Base-by-base conservation (phyloP, 2,329 filamentous ascomycete species). In the Samsoniella hepiali region DNA sequence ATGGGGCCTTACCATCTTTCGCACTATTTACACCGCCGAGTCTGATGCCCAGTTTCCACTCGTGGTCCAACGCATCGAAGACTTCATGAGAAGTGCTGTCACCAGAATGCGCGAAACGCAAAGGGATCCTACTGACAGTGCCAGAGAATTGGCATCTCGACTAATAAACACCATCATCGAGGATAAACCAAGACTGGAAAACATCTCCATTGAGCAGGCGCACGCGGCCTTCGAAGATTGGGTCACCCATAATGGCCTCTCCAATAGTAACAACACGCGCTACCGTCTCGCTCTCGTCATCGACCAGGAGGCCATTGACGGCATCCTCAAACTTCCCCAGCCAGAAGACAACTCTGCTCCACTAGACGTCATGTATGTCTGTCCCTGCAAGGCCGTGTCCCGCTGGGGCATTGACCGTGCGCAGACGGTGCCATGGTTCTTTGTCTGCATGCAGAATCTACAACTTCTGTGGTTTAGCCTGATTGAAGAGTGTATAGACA, bases 1-100 rank as follows among this genome's bases (percentile, higher is more conserved):
- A 54, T 54, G 50, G 50, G 50, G 50, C 29, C 29, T 54, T 5
- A 54, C 50, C n/a, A 54, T 54, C 31, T 54, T 54, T 15, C 50
- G 50, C 50, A 54, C 50, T 4, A 29, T 54, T 3, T 54, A 11
- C 50, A 54, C 50, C 4, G 7, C 32, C 5, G 50, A 34, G 13
- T 54, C 50, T 11, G 50, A 36, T 27, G 32, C 11, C 5, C 27
- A 3, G 17, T 54, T 54, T 29, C 50, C 50, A 8, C 50, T 54
- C 7, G 50, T 29, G 29, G 15, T 54, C 13, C 34, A 54, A n/a
- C 50, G 50, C 15, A 54, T 54, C 7, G 50, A 54, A 5, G 22
- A 29, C 50, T 36, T 11, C 11, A 5, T 36, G 29, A 29, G 50
- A 8, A 6, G 36, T 17, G 10, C 10, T 5, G 11, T 54, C 49